Evolutionary conservation across 148 eudicot genomes (phyloP), one percentile per base, ranked within the genome.

Genomic region (Rhododendron williamsianum): DNA sequence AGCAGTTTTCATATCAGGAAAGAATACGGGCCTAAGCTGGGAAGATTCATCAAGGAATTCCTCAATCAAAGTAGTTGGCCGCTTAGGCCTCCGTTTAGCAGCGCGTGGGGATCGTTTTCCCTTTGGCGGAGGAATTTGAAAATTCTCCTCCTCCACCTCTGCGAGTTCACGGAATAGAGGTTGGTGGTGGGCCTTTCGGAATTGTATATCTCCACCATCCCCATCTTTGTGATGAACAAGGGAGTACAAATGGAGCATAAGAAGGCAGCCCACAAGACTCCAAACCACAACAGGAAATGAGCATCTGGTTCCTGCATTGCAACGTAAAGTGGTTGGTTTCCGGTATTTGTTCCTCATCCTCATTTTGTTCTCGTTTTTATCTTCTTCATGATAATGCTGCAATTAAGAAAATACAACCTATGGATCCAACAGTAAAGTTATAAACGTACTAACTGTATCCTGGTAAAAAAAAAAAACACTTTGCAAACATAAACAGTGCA

Each of bases 11-110:
- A 85, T 71, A 86, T 84, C 90, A 45, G 99, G 99, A 82, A 97
- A 97, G 90, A 97, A 97, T 69, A 92, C 63, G 82, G 91, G 93
- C 92, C 98, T 89, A 78, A 97, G 90, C 85, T 90, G 98, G 83
- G 99, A 97, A 79, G 92, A 48, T 86, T 95, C 98, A 23, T 97
- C 99, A 81, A 97, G 96, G 85, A 95, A 97, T 89, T 97, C 99
- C 58, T 97, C 99, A 73, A 97, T 90, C 58, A 97, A 74, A 12
- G 94, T 92, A 81, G 94, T 92, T 45, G 90, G 63, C 89, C 73
- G 88, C 86, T 88, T 93, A 23, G 99, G 98, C 88, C 87, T 95
- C 86, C 99, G 89, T 86, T 97, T 95, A 35, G 87, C 85, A 81
- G 99, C 99, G 84, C 98, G 96, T 77, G 99, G 98, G 54, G 98